phyloP scores from a whole-genome alignment of 768 basidiomycete species.

The Xanthoconium stramineum region DNA sequence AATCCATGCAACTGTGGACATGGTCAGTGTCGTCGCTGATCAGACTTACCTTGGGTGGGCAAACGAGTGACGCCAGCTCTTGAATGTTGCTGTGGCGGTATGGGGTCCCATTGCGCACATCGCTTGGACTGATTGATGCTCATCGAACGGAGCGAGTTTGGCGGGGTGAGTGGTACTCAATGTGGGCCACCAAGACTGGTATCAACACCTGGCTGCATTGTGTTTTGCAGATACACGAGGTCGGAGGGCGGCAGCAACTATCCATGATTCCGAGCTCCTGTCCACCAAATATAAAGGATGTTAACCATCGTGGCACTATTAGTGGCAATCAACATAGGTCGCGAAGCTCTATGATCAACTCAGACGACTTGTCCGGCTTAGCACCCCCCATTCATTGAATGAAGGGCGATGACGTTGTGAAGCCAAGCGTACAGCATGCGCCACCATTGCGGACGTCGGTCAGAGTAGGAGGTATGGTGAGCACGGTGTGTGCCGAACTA shows the following conservation, averaged over 20 bases:
- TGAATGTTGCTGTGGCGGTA: too few species aligned
- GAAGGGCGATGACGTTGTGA: too few species aligned
- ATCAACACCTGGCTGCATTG: background rate
- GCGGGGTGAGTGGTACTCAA: background rate
- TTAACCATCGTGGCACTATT: background rate
- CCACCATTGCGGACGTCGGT: too few species aligned
- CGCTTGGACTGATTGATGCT: background rate
- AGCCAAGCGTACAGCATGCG: background rate
- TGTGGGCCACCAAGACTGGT: background rate
- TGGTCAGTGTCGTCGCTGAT: background rate
- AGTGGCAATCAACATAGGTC: background rate
- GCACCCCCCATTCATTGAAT: too few species aligned
- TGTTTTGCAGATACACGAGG: background rate
- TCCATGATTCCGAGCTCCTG: background rate
- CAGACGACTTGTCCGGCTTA: background rate
- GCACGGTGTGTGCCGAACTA: too few species aligned
- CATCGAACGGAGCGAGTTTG: background rate
- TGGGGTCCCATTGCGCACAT: background rate
- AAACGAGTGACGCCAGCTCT: too few species aligned
- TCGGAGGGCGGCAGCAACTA: background rate
- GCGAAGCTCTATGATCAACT: background rate
- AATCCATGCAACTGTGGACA: background rate
- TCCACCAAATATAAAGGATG: background rate
- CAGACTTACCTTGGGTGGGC: background rate
- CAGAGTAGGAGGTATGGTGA: too few species aligned